These are phyloP conservation scores for Microbotryum lychnidis-dioicae DNA, from an alignment of 1,284 basidiomycete genomes.

Conservation along the genomic window DNA sequence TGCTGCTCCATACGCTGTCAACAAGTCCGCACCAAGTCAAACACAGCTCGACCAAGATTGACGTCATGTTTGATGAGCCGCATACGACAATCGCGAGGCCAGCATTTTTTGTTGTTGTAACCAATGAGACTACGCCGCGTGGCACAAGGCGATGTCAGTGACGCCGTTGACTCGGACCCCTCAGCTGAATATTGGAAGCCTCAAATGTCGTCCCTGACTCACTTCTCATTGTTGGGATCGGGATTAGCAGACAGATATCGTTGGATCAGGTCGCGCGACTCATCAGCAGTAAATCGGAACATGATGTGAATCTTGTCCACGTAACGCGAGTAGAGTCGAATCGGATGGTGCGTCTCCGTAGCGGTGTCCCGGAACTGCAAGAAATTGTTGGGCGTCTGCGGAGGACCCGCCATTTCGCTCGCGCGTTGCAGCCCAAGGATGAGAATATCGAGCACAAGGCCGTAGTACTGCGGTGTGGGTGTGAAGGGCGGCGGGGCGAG, in stretches of 20 bases:
- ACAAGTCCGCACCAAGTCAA: conserved; percentile 39
- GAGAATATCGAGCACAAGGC: conserved; percentile 58
- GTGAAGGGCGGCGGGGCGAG: conserved; percentile 32
- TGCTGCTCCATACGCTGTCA: neutral
- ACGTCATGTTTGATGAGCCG: conserved; percentile 99
- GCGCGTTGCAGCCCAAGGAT: conserved; percentile 89
- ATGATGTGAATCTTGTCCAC: conserved; percentile 88
- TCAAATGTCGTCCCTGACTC: neutral
- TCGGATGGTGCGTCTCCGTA: conserved; percentile 88
- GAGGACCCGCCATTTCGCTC: conserved; percentile 93
- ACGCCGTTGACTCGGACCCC: conserved; percentile 11
- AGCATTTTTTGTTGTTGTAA: conserved; percentile 98
- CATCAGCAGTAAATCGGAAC: conserved; percentile 97
- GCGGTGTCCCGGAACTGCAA: conserved; percentile 86
- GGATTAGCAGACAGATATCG: conserved; percentile 85
- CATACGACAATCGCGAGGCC: conserved; percentile 99
- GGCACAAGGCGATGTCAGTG: conserved; percentile 4
- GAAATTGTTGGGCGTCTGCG: conserved; percentile 92
- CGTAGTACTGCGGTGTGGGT: conserved; percentile 29
- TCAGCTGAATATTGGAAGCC: neutral
- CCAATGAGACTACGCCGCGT: conserved; percentile 65
- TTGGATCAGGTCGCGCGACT: conserved; percentile 94
- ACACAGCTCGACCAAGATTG: conserved; percentile 93
- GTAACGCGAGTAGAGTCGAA: conserved; percentile 85
- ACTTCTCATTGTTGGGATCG: conserved; percentile 62